Conservation (phyloP, 345 rosid genomes). For the Rhodomyrtus tomentosa region DNA sequence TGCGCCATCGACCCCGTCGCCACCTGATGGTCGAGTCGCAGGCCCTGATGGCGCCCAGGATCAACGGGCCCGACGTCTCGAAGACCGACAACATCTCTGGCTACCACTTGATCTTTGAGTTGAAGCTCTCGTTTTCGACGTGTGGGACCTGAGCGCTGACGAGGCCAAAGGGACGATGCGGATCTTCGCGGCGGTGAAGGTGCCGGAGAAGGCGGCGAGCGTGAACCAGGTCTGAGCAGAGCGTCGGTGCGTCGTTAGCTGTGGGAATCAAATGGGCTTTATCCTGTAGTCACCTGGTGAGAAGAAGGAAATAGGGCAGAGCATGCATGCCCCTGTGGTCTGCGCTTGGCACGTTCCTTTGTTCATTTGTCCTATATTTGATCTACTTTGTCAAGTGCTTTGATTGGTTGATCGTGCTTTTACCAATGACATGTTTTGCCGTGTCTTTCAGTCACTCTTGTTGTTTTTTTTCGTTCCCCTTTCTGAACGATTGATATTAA, state of each 20-base stretch:
- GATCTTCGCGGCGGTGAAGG: constrained; percentile 2
- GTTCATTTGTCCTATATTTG: no score
- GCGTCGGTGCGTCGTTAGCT: neutral
- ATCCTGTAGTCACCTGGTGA: neutral
- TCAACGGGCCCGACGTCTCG: constrained; percentile 1
- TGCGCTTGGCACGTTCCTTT: neutral
- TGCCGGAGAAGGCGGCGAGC: constrained; percentile 23
- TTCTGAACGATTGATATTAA: no score
- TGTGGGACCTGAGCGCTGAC: constrained; percentile 4
- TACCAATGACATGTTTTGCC: no score
- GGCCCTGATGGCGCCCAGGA: constrained; percentile 35
- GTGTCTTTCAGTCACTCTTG: no score
- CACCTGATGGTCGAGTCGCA: constrained; percentile 46
- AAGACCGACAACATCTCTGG: constrained; percentile 4
- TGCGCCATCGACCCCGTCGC: constrained; percentile 61
- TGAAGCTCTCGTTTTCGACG: neutral
- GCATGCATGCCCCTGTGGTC: neutral
- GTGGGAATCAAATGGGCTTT: neutral
- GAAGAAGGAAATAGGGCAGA: neutral
- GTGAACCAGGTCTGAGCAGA: constrained; percentile 46
- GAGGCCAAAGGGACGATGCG: constrained; percentile 1
- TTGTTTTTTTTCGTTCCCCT: no score
- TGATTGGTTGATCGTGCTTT: no score
- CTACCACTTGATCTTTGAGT: neutral
- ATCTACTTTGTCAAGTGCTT: no score